These are phyloP conservation scores for Arthonia radiata DNA, from an alignment of 495 filamentous ascomycete species.

Conservation along the genomic window DNA sequence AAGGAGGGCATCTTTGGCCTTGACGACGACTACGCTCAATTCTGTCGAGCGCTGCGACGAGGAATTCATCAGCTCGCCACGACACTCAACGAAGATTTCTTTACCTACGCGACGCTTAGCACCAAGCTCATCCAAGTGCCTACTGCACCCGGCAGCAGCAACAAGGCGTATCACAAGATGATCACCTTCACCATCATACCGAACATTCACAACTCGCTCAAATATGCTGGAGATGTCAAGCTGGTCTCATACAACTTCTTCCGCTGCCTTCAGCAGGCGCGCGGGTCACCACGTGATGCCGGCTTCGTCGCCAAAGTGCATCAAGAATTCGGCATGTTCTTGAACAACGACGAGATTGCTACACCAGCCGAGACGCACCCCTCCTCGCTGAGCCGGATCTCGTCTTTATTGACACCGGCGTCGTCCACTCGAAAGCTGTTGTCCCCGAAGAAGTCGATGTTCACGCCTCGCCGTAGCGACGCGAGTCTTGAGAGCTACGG, in stretches of 20 bases:
- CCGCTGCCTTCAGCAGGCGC: conserved; percentile 27
- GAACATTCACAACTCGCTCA: conserved; percentile 20
- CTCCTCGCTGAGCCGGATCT: too few relatives aligned
- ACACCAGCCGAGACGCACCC: too few relatives aligned
- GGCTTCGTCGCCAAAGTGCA: conserved; percentile 25
- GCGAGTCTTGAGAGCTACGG: too few relatives aligned
- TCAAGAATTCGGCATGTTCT: conserved; percentile 23
- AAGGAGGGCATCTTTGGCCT: conserved; percentile 11
- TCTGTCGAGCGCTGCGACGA: conserved; percentile 17
- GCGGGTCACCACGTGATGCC: conserved; percentile 21
- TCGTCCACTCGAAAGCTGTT: too few relatives aligned
- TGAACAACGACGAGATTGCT: too few relatives aligned
- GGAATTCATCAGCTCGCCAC: conserved; percentile 18
- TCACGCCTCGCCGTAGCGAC: too few relatives aligned
- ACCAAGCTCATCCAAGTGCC: conserved; percentile 16
- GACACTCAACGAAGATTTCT: conserved; percentile 21
- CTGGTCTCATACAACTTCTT: conserved; percentile 29
- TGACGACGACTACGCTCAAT: conserved; percentile 13
- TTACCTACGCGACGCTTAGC: conserved; percentile 22
- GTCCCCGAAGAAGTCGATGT: too few relatives aligned
- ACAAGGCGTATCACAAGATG: conserved; percentile 11
- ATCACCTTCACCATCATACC: conserved; percentile 31
- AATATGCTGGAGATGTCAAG: conserved; percentile 15
- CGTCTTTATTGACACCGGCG: too few relatives aligned
- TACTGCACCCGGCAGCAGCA: not conserved